A percentile compares a stretch with the other conserved stretches of the same genome.
Conservation (phyloP, 306 rosid species). For the Castanea mollissima region DNA sequence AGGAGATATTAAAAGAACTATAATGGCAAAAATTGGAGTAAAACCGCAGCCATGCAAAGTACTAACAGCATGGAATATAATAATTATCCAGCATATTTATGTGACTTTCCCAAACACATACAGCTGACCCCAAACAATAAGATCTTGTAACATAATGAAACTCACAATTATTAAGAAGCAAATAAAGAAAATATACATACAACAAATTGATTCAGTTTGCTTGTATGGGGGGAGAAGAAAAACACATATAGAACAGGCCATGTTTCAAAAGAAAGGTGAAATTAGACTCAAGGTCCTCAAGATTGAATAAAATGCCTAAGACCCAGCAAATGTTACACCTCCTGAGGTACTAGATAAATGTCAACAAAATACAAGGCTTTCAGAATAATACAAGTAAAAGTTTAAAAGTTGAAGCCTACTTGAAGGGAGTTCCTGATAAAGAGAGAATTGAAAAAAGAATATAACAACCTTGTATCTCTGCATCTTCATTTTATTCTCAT, state of each 20-base stretch:
- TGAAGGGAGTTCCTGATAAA: background rate
- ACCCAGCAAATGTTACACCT: background rate
- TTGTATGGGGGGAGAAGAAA: no score
- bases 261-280: background rate
- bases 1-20: background rate
- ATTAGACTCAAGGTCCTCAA: background rate
- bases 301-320: background rate
- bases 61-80: background rate
- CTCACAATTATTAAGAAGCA: background rate
- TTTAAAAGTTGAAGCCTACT: background rate
- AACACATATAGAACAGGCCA: background rate
- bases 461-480: conserved; percentile 63
- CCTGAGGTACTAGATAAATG: background rate
- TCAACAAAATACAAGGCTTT: background rate
- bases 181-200: background rate
- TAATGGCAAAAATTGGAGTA: background rate
- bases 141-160: background rate
- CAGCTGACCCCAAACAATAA: background rate
- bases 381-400: background rate
- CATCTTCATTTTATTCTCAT: conserved; percentile 47
- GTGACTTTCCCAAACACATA: background rate
- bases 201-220: background rate
- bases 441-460: background rate
- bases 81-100: background rate
- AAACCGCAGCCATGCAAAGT: background rate